phyloP scores from a whole-genome alignment of 345 rosid genomes.

The Pseudoturritis turrita region DNA sequence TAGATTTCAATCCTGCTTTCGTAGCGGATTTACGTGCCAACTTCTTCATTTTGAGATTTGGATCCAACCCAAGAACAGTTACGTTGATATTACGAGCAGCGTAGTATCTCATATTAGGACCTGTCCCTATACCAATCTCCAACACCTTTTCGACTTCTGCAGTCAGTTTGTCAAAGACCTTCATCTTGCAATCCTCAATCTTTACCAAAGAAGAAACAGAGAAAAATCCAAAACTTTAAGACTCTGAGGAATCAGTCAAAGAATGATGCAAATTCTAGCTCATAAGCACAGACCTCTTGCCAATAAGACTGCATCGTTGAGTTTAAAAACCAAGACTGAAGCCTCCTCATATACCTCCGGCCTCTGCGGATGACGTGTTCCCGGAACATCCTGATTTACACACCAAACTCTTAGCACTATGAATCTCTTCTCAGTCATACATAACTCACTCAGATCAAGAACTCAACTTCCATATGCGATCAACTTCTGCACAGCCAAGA shows the following conservation, averaged over 20 bases:
- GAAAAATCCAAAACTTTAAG: background rate
- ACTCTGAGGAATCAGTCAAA: background rate
- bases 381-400: slow-evolving; percentile 20
- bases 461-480: slow-evolving; percentile 3
- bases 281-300: slow-evolving; percentile 47
- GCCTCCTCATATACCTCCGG: slow-evolving; percentile 29
- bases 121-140: slow-evolving; percentile 79
- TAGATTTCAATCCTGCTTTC: slow-evolving; percentile 54
- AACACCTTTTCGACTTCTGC: slow-evolving; percentile 51
- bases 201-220: slow-evolving; percentile 23
- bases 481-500: background rate
- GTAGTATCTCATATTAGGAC: slow-evolving; percentile 73
- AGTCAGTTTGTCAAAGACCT: slow-evolving; percentile 46
- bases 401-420: background rate
- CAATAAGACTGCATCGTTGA: slow-evolving; percentile 51
- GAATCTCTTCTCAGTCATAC: background rate
- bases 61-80: slow-evolving; percentile 66
- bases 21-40: slow-evolving; percentile 53
- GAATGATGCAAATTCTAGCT: background rate
- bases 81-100: slow-evolving; percentile 36
- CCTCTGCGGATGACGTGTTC: slow-evolving; percentile 21
- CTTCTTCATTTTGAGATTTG: slow-evolving; percentile 60
- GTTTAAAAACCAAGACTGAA: slow-evolving; percentile 44
- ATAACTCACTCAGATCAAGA: slow-evolving; percentile 3
- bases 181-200: slow-evolving; percentile 56